Conservation (phyloP, 2,329 filamentous ascomycete species). For the Neofusicoccum laricinum region DNA sequence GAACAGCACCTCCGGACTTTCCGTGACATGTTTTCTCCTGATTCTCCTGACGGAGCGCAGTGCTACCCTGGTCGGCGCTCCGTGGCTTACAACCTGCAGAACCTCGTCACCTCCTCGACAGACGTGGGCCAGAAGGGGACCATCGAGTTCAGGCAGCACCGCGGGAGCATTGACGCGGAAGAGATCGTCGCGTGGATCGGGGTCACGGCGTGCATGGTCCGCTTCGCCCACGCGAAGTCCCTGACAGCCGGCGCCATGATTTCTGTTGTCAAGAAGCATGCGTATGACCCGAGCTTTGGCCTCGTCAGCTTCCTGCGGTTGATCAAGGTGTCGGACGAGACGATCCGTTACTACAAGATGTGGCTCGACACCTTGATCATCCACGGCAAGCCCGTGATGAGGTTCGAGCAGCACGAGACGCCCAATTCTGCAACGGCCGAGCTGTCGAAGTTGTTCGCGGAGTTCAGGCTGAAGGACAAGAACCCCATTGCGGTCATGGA, state of each 20-base stretch:
- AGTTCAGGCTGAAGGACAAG: background rate
- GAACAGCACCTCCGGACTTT: no score
- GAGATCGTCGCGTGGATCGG: constrained; percentile 28
- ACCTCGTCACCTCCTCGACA: background rate
- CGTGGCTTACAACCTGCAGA: background rate
- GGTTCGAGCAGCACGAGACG: background rate
- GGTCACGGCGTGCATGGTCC: constrained; percentile 17
- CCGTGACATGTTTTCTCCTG: no score
- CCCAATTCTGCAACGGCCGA: background rate
- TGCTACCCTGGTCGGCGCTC: background rate
- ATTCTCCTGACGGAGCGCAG: no score
- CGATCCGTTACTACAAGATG: background rate
- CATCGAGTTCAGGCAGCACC: constrained; percentile 31
- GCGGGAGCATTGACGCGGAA: constrained; percentile 22
- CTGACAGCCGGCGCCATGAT: background rate
- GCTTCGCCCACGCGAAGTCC: background rate
- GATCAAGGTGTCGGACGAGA: background rate
- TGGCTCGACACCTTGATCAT: background rate
- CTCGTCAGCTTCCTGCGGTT: background rate
- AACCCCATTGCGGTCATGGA: background rate
- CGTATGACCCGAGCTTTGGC: background rate
- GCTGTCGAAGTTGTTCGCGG: background rate
- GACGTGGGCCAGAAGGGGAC: constrained; percentile 18
- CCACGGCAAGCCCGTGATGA: background rate
- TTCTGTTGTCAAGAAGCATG: background rate